Percentiles rank a stretch among this genome's conserved stretches.
These are phyloP conservation scores for Fusarium tuaranense DNA, from an alignment of 2,329 filamentous ascomycete genomes.

Conservation along the genomic window DNA sequence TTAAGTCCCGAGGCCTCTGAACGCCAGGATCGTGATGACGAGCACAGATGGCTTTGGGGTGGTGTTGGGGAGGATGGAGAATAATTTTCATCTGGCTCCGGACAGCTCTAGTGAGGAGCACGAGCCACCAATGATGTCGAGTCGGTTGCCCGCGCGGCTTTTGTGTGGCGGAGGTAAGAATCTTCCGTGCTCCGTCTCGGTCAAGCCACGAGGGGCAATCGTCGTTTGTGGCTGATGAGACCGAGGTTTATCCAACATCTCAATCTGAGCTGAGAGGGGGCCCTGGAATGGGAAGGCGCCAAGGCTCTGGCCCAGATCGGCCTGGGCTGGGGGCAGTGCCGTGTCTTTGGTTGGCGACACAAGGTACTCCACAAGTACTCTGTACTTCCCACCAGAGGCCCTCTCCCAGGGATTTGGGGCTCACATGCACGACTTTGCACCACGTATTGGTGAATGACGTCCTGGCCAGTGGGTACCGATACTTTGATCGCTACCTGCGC, in stretches of 20 bases:
- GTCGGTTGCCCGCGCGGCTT: slow-evolving; percentile 29
- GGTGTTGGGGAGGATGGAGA: slow-evolving; percentile 47
- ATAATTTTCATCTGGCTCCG: slow-evolving; percentile 51
- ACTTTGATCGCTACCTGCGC: slow-evolving; percentile 18
- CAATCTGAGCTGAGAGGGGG: slow-evolving; percentile 7
- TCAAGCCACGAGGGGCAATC: slow-evolving; percentile 12
- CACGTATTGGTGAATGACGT: slow-evolving; percentile 28
- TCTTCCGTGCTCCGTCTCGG: slow-evolving; percentile 30
- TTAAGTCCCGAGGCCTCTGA: slow-evolving; percentile 42
- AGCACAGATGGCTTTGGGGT: slow-evolving; percentile 41
- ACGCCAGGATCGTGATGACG: slow-evolving; percentile 50
- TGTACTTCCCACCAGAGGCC: slow-evolving; percentile 19
- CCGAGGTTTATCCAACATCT: slow-evolving; percentile 27
- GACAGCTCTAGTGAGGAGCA: slow-evolving; percentile 46
- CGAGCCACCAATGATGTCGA: slow-evolving; percentile 46
- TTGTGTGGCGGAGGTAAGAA: slow-evolving; percentile 28
- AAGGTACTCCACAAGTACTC: slow-evolving; percentile 20
- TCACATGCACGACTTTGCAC: slow-evolving; percentile 13
- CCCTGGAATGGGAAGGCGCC: slow-evolving; percentile 1
- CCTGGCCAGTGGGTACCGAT: slow-evolving; percentile 24
- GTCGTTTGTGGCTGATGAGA: background rate
- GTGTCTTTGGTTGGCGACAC: slow-evolving; percentile 10
- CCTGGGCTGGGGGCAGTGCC: background rate
- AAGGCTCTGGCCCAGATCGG: slow-evolving; percentile 9
- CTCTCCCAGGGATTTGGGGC: background rate